Evolutionary conservation across 2,329 filamentous ascomycete genomes (phyloP), one percentile per base, ranked within the genome.

Genomic region (Amesomyces nigricolor): DNA sequence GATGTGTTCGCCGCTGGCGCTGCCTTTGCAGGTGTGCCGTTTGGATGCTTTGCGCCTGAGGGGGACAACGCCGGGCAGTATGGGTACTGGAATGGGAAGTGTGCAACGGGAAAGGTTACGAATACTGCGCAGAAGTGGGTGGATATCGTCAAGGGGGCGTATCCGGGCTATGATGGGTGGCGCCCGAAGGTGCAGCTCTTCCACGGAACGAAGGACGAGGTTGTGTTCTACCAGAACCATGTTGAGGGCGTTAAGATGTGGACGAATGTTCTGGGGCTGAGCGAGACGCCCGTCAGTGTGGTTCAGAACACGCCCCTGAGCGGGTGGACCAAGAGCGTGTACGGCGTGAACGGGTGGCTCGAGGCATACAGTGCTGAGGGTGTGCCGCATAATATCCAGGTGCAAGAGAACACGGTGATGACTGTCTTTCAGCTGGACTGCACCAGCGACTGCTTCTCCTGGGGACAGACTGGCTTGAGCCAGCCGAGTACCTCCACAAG

Each of bases 101-200:
- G 79, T 58, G 77, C 78, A 1, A 71, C 69, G 6, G 80, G 79
- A 0, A 68, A 75, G n/a, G 66, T 76, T 50, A 71, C 63, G 32
- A 65, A 67, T n/a, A 65, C 66, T 0, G 62, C 66, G 0, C 63
- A 57, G 14, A 63, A 69, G 58, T 74, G 72, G 72, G 68, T 64
- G 0, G 61, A 61, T 1, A 52, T 71, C 4, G 72, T 75, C 5
- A 51, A 62, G 47, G 68, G 65, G 1, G 78, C 75, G 58, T 79
- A 79, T 58, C 76, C 78, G 0, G 73, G 70, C 0, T 82, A 82
- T 61, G 70, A 64, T 2, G 78, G 79, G 0, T 70, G 74, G 48
- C 68, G 78, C 11, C 80, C 81, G 0, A 78, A 77, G 62, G 72
- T 84, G 70, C 78, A 82, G 66, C 71, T 83, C 40, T 79, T 78